Base-by-base conservation (phyloP, 108 stramenopile genomes). In the Aurantiochytrium sp. region DNA sequence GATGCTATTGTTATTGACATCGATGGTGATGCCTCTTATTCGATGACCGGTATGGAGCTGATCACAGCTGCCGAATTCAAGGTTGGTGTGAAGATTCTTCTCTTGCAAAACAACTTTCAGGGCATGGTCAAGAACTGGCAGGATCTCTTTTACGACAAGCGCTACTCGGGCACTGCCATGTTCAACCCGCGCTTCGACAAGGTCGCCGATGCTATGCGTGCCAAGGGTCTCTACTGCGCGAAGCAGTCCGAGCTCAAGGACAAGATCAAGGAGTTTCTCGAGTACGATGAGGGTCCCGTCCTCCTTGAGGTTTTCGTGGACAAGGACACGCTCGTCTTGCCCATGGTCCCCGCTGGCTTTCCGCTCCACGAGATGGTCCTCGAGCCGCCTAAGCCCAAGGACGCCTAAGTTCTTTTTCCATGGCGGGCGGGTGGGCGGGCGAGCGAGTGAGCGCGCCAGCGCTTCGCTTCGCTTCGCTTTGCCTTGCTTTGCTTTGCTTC, bases 61-160 rank as follows among this genome's bases (percentile, higher is more conserved):
- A 96, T 96, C 89, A 97, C 97, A 2, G 92, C 96, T 19, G 95
- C 95, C 5, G 96, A 96, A 59, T 92, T 95, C 83, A 92, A 93
- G 60, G 96, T 97, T 58, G 95, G 96, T 25, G 93, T 97, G 60
- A 97, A 97, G 90, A 94, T 96, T 60, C 89, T 97, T 93, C 95
- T 97, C 69, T 89, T 97, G 69, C 95, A 97, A 88, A 97, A 97
- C 90, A 96, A 96, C 60, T 92, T 93, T 44, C 97, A 97, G 93
- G 96, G 96, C 95, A 97, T 97, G 97, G 97, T 97, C 21, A 96
- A 96, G 91, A 95, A 96, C 91, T 97, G 97, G 97, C 97, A 97
- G 90, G 94, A 95, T 72, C 91, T 96, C 89, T 97, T 97, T 92
- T 96, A 97, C 92, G 94, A 95, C 51, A 94, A 94, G 72, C 96